Evolutionary conservation across 2,329 filamentous ascomycete genomes (phyloP).

Genomic region (Leptographium procerum): DNA sequence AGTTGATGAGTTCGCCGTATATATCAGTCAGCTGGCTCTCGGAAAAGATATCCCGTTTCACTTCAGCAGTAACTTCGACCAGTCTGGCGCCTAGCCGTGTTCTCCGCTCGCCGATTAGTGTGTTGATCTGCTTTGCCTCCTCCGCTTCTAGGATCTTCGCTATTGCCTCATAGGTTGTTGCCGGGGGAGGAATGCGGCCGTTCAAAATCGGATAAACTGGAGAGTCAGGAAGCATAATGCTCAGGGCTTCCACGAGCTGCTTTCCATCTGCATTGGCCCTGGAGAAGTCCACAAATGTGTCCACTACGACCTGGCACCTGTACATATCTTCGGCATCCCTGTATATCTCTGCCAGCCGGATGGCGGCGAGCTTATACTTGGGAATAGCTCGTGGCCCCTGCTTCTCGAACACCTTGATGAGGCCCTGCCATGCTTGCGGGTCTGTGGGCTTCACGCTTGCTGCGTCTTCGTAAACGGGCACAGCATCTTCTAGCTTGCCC

Average conservation of each 20-base stretch:
- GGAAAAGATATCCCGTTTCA: conserved; percentile 72
- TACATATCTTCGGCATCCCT: conserved; percentile 52
- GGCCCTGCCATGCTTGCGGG: conserved; percentile 79
- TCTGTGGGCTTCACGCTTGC: conserved; percentile 62
- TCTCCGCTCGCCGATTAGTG: conserved; percentile 75
- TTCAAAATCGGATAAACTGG: conserved; percentile 74
- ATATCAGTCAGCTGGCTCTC: conserved; percentile 68
- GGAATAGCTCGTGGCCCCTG: conserved; percentile 58
- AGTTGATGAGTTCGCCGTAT: conserved; percentile 78
- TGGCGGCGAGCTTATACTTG: conserved; percentile 61
- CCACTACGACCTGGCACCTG: conserved; percentile 56
- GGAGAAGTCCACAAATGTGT: conserved; percentile 68
- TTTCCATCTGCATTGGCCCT: conserved; percentile 58
- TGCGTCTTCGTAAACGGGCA: conserved; percentile 64
- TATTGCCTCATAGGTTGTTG: conserved; percentile 69
- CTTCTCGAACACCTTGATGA: conserved; percentile 76
- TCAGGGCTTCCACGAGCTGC: conserved; percentile 67
- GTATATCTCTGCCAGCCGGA: conserved; percentile 66
- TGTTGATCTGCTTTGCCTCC: conserved; percentile 83
- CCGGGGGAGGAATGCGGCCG: conserved; percentile 69
- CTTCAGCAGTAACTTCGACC: conserved; percentile 72
- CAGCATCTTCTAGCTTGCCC: conserved; percentile 58
- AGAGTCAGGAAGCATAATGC: conserved; percentile 66
- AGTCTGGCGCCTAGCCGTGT: conserved; percentile 78
- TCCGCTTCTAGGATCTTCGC: conserved; percentile 75